Evolutionary conservation across 2,329 filamentous ascomycete genomes (phyloP).

Genomic region (Penicillium crustosum): DNA sequence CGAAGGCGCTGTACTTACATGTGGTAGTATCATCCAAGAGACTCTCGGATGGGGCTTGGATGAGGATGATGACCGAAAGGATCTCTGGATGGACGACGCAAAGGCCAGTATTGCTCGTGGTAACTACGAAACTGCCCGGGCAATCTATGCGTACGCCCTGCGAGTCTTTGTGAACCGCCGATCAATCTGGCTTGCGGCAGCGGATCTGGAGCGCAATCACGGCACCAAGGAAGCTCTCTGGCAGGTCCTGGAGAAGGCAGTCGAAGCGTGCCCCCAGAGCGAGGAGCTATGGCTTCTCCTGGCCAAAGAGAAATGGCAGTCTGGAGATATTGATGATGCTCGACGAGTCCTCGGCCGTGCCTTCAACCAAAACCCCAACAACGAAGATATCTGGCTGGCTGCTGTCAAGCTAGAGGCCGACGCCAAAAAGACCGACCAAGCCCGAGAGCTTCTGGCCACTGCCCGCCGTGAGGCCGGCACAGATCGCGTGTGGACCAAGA

Average conservation of each 20-base stretch:
- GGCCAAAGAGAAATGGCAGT: constrained; percentile 90
- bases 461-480: constrained; percentile 88
- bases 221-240: constrained; percentile 80
- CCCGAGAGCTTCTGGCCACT: constrained; percentile 74
- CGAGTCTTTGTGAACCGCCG: constrained; percentile 86
- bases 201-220: constrained; percentile 87
- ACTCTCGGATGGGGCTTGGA: constrained; percentile 92
- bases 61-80: constrained; percentile 93
- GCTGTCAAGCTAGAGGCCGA: constrained; percentile 96
- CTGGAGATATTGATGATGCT: constrained; percentile 82
- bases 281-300: constrained; percentile 95
- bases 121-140: constrained; percentile 83
- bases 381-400: constrained; percentile 96
- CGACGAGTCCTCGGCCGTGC: constrained; percentile 81
- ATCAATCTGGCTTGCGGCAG: constrained; percentile 85
- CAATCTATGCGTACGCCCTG: constrained; percentile 88
- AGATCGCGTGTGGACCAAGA: constrained; percentile 96
- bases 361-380: constrained; percentile 93
- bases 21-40: constrained; percentile 84
- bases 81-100: constrained; percentile 94
- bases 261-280: constrained; percentile 87
- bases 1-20: constrained; percentile 83
- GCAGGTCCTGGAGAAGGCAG: constrained; percentile 84
- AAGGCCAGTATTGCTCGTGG: constrained; percentile 76
- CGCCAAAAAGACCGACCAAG: constrained; percentile 76